Evolutionary conservation across 2,329 filamentous ascomycete species (phyloP).

Genomic region (Boeremia lycopersici): DNA sequence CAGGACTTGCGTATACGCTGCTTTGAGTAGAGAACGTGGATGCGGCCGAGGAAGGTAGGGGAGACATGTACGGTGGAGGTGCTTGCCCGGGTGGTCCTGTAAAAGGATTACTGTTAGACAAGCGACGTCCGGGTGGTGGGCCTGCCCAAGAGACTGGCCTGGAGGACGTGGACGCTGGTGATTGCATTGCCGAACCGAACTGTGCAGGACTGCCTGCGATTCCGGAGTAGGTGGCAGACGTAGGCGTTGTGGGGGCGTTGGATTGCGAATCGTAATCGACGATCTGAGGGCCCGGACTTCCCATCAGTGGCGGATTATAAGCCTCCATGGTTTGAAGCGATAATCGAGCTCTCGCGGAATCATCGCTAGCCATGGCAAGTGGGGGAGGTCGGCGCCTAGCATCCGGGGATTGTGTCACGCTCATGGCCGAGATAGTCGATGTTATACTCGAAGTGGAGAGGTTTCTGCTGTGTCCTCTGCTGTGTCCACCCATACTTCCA

Average conservation of each 20-base stretch:
- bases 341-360: slow-evolving; percentile 62
- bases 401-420: slow-evolving; percentile 55
- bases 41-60: slow-evolving; percentile 60
- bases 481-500: slow-evolving; percentile 72
- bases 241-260: slow-evolving; percentile 79
- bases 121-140: slow-evolving; percentile 71
- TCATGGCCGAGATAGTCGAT: slow-evolving; percentile 73
- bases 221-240: slow-evolving; percentile 80
- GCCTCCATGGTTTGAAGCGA: slow-evolving; percentile 64
- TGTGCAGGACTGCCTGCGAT: slow-evolving; percentile 74
- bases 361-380: slow-evolving; percentile 79
- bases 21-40: slow-evolving; percentile 62
- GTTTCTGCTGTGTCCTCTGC: slow-evolving; percentile 81
- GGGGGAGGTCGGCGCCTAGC: slow-evolving; percentile 75
- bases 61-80: slow-evolving; percentile 63
- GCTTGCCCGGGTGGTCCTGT: slow-evolving; percentile 68
- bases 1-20: slow-evolving; percentile 70
- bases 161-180: slow-evolving; percentile 73
- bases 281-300: slow-evolving; percentile 68
- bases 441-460: slow-evolving; percentile 86
- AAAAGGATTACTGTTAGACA: slow-evolving; percentile 77
- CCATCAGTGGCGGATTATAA: slow-evolving; percentile 64
- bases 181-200: slow-evolving; percentile 71
- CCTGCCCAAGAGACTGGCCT: slow-evolving; percentile 76
- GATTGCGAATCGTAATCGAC: slow-evolving; percentile 69